Conservation (phyloP, 208 protist species). For the Leishmania gerbilli region DNA sequence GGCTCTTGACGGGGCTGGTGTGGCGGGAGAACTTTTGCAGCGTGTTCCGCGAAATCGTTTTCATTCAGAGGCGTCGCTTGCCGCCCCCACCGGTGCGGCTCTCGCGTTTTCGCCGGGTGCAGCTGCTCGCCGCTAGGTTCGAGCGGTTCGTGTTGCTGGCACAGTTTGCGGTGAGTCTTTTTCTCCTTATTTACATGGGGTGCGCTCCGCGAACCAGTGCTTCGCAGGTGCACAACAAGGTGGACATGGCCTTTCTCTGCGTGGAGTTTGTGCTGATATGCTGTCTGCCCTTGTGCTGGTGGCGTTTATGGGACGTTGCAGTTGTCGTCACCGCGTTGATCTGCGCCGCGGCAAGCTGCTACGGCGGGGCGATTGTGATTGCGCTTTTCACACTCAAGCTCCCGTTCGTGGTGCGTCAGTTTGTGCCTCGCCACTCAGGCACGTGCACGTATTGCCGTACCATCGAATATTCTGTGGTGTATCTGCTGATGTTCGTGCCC, state of each 20-base stretch:
- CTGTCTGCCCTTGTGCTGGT: conserved; percentile 40
- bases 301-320: conserved; percentile 46
- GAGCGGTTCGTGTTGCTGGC: conserved; percentile 41
- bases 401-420: conserved; percentile 53
- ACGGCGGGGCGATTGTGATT: conserved; percentile 52
- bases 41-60: conserved; percentile 55
- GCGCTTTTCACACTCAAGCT: conserved; percentile 65
- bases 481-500: conserved; percentile 58
- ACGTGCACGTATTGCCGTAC: conserved; percentile 74
- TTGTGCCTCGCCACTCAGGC: conserved; percentile 51
- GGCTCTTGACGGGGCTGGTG: conserved; percentile 57
- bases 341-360: conserved; percentile 37
- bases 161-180: conserved; percentile 50
- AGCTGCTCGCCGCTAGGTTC: conserved; percentile 8
- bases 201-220: conserved; percentile 31
- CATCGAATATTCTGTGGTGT: conserved; percentile 45
- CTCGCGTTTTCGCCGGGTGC: conserved; percentile 25
- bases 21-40: conserved; percentile 86
- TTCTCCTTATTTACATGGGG: conserved; percentile 72
- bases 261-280: conserved; percentile 43
- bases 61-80: conserved; percentile 27
- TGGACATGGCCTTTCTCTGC: conserved; percentile 57
- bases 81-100: conserved; percentile 3
- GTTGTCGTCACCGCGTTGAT: conserved; percentile 49
- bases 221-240: conserved; percentile 38